A percentile compares a stretch with the other conserved stretches of the same genome.
Evolutionary conservation across 352 stramenopile species (phyloP).

Genomic region (Phytophthora megakarya): DNA sequence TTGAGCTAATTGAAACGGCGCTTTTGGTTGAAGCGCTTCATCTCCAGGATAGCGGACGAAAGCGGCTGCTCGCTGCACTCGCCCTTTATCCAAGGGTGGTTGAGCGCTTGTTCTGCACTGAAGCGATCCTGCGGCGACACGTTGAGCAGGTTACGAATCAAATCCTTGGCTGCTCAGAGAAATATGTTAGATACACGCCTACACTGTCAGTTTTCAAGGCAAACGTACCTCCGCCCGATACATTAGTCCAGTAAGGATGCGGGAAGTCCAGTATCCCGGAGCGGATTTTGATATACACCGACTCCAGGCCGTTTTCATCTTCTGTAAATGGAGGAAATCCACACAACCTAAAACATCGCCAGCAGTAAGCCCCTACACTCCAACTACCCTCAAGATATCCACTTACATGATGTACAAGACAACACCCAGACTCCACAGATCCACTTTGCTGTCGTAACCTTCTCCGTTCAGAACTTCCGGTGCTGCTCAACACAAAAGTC

Average conservation of each 20-base stretch:
- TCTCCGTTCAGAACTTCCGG: conserved; percentile 86
- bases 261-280: conserved; percentile 81
- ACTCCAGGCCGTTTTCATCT: conserved; percentile 83
- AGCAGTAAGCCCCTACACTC: not conserved
- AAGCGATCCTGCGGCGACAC: conserved; percentile 73
- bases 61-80: conserved; percentile 82
- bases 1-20: conserved; percentile 75
- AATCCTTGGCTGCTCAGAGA: conserved; percentile 61
- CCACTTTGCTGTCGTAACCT: conserved; percentile 88
- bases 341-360: conserved; percentile 53
- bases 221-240: conserved; percentile 72
- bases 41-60: conserved; percentile 83
- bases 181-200: conserved; percentile 10
- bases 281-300: conserved; percentile 86
- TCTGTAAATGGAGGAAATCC: conserved; percentile 84
- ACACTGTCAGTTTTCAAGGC: not conserved
- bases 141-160: conserved; percentile 84
- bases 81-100: conserved; percentile 89
- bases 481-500: conserved; percentile 32
- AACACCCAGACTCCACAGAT: conserved; percentile 86
- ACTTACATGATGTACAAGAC: conserved; percentile 89
- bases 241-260: conserved; percentile 85
- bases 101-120: conserved; percentile 68
- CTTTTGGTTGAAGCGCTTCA: conserved; percentile 92
- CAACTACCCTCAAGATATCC: not conserved